Evolutionary conservation across 2,329 filamentous ascomycete species (phyloP).

Genomic region (Elsinoe arachidis): DNA sequence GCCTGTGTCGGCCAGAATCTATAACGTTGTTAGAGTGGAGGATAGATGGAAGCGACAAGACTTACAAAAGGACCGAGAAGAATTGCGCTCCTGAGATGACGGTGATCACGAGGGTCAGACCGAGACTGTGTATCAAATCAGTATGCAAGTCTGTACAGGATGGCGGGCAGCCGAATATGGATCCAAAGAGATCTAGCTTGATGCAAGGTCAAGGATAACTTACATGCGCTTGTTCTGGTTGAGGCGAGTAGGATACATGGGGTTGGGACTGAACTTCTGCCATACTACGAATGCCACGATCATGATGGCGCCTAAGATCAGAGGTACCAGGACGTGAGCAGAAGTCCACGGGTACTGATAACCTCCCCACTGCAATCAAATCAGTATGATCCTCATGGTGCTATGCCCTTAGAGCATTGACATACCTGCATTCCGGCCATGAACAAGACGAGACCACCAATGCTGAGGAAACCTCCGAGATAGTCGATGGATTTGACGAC

Average conservation of each 20-base stretch:
- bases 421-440: conserved; percentile 33
- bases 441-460: conserved; percentile 43
- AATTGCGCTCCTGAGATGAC: conserved; percentile 34
- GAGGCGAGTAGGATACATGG: conserved; percentile 28
- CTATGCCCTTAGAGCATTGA: too few species aligned
- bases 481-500: conserved; percentile 43
- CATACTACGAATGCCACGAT: conserved; percentile 28
- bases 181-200: not conserved
- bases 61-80: conserved; percentile 39
- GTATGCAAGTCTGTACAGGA: too few species aligned
- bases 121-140: conserved; percentile 17
- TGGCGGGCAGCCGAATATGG: too few species aligned
- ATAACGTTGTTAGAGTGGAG: too few species aligned
- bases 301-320: conserved; percentile 26
- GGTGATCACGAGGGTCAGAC: conserved; percentile 32
- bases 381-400: too few species aligned
- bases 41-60: too few species aligned
- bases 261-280: conserved; percentile 25
- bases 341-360: conserved; percentile 27
- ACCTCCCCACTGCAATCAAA: conserved; percentile 16
- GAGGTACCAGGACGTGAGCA: conserved; percentile 27
- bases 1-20: conserved; percentile 56
- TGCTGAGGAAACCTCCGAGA: conserved; percentile 43
- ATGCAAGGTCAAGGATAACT: too few species aligned
- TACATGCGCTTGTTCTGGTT: conserved; percentile 26